A percentile compares a stretch with the other conserved stretches of the same genome.
These are phyloP conservation scores for Suillus plorans DNA, from an alignment of 768 basidiomycete species.

Conservation along the genomic window DNA sequence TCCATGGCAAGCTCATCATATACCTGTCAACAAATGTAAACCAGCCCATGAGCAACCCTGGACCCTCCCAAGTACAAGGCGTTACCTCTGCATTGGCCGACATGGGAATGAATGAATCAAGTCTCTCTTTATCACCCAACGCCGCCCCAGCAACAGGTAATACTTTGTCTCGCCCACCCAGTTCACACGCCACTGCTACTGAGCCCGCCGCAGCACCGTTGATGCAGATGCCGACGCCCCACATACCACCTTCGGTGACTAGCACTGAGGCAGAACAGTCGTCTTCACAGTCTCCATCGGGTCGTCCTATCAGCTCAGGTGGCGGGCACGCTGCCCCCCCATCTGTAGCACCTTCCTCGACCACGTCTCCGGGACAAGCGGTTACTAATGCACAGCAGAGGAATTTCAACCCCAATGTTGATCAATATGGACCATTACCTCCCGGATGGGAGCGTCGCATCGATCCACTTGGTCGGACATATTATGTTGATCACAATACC, in stretches of 20 bases:
- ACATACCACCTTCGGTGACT: slow-evolving; percentile 22
- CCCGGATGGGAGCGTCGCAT: slow-evolving; percentile 95
- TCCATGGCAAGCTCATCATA: slow-evolving; percentile 96
- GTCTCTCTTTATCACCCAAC: slow-evolving; percentile 54
- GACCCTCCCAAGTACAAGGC: slow-evolving; percentile 68
- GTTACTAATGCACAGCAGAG: slow-evolving; percentile 55
- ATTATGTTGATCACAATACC: slow-evolving; percentile 99
- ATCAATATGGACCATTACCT: slow-evolving; percentile 91
- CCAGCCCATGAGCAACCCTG: slow-evolving; percentile 82
- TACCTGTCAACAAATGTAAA: slow-evolving; percentile 91
- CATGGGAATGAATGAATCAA: slow-evolving; percentile 61
- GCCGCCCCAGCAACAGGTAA: slow-evolving; percentile 33
- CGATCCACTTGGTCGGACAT: slow-evolving; percentile 93
- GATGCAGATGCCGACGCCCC: slow-evolving; percentile 41
- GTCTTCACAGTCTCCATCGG: slow-evolving; percentile 22
- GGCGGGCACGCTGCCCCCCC: slow-evolving; percentile 23
- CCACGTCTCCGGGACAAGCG: slow-evolving; percentile 38
- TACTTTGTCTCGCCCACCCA: slow-evolving; percentile 59
- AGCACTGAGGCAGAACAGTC: slow-evolving; percentile 30
- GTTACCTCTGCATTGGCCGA: slow-evolving; percentile 59
- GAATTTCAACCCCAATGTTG: slow-evolving; percentile 93
- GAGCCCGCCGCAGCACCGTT: slow-evolving; percentile 43
- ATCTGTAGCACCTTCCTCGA: slow-evolving; percentile 16
- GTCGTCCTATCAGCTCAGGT: slow-evolving; percentile 38
- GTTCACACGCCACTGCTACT: slow-evolving; percentile 60